Percentiles rank a stretch among this genome's conserved stretches.
These are phyloP conservation scores for Pythium plurisporium DNA, from an alignment of 352 stramenopile genomes.

Conservation along the genomic window DNA sequence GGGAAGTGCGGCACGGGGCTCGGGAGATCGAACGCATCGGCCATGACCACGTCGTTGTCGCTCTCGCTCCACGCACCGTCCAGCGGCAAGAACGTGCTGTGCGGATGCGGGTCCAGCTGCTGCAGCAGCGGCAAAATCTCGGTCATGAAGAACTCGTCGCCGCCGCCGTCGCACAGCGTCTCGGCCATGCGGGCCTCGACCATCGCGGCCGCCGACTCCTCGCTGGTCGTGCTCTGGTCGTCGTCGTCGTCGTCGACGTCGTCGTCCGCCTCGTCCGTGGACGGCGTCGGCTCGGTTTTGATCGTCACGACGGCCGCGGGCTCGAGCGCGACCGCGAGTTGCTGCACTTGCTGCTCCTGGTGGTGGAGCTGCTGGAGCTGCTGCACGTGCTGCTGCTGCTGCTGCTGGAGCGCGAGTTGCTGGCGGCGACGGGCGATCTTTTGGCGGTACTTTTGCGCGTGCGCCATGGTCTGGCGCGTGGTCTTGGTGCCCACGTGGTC, in stretches of 20 bases:
- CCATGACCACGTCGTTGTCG: slow-evolving; percentile 16
- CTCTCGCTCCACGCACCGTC: not conserved
- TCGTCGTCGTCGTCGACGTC: slow-evolving; percentile 14
- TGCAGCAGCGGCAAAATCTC: slow-evolving; percentile 33
- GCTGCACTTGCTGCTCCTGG: slow-evolving; percentile 15
- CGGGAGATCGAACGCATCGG: slow-evolving; percentile 13
- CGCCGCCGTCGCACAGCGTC: slow-evolving; percentile 12
- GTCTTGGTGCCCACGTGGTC: slow-evolving; percentile 85
- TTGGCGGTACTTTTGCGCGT: slow-evolving; percentile 82
- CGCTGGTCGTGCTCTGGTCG: slow-evolving; percentile 17
- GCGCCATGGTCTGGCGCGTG: slow-evolving; percentile 92
- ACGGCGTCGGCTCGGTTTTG: not conserved
- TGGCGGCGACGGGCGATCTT: slow-evolving; percentile 76
- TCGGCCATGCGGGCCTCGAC: slow-evolving; percentile 18
- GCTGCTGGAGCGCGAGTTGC: slow-evolving; percentile 17
- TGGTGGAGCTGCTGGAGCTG: slow-evolving; percentile 17
- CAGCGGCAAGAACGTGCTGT: slow-evolving; percentile 6
- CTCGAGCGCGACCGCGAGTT: slow-evolving; percentile 6
- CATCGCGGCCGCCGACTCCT: slow-evolving; percentile 14
- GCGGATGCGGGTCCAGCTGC: slow-evolving; percentile 23
- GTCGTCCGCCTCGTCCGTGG: not conserved
- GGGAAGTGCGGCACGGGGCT: slow-evolving; percentile 17
- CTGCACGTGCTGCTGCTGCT: slow-evolving; percentile 16
- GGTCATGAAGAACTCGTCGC: slow-evolving; percentile 29
- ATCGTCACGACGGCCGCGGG: not conserved